Conservation (phyloP, 345 rosid genomes). For the Lagerstroemia speciosa region DNA sequence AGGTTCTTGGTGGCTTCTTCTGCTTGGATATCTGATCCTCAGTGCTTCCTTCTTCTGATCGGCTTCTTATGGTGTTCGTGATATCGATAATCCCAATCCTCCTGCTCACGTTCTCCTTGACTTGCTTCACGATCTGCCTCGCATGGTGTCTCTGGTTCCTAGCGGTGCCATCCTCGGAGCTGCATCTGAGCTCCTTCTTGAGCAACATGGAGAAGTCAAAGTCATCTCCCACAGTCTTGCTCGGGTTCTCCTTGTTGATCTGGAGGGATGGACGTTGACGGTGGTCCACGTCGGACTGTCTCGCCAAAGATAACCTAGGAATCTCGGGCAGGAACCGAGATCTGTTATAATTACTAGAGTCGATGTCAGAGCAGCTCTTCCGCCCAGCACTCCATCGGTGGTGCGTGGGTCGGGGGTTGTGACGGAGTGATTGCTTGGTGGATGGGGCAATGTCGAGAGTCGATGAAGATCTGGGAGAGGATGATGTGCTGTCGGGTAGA, state of each 20-base stretch:
- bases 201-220: conserved; percentile 23
- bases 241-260: conserved; percentile 56
- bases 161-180: conserved; percentile 33
- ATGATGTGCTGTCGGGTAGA: conserved; percentile 43
- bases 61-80: conserved; percentile 38
- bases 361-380: conserved; percentile 19
- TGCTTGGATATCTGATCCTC: neutral
- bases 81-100: conserved; percentile 59
- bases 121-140: conserved; percentile 68
- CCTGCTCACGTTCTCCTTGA: conserved; percentile 57
- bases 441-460: conserved; percentile 15
- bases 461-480: conserved; percentile 41
- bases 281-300: conserved; percentile 59
- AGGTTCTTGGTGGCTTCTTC: neutral
- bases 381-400: conserved; percentile 1
- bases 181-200: conserved; percentile 36
- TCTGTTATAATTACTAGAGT: conserved; percentile 7
- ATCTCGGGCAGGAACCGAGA: conserved; percentile 77
- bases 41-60: neutral
- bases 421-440: conserved; percentile 12
- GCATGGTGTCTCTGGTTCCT: conserved; percentile 57
- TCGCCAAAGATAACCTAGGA: conserved; percentile 66
- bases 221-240: conserved; percentile 3
- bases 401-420: conserved; percentile 13
- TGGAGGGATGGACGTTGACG: conserved; percentile 72